phyloP scores from a whole-genome alignment of 2,329 filamentous ascomycete species.

The Scytalidium sp. region DNA sequence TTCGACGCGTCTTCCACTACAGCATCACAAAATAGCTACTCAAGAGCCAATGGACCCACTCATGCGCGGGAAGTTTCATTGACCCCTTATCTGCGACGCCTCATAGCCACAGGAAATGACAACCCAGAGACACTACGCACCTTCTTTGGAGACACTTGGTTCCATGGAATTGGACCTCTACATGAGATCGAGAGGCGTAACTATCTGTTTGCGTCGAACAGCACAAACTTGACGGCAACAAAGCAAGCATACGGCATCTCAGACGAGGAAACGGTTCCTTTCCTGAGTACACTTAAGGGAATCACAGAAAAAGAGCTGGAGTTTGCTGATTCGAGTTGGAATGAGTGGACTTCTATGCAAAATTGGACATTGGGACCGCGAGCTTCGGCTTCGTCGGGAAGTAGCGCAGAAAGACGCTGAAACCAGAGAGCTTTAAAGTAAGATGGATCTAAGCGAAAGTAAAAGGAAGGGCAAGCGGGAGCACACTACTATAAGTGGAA shows the following conservation, averaged over 20 bases:
- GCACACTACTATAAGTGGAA: too few relatives aligned
- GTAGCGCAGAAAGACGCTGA: too few relatives aligned
- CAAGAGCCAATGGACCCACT: constrained; percentile 17
- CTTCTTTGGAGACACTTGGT: constrained; percentile 96
- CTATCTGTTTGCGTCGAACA: constrained; percentile 93
- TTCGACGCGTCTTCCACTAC: constrained; percentile 40
- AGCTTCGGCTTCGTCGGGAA: too few relatives aligned
- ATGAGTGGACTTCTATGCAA: constrained; percentile 93
- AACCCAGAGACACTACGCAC: constrained; percentile 82
- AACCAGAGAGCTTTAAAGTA: too few relatives aligned
- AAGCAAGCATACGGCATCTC: constrained; percentile 90
- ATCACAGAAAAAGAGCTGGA: constrained; percentile 78
- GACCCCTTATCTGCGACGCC: constrained; percentile 83
- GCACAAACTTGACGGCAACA: constrained; percentile 82
- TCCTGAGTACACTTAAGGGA: constrained; percentile 77
- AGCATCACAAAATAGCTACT: constrained; percentile 26
- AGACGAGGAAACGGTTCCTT: constrained; percentile 80
- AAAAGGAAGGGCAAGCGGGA: too few relatives aligned
- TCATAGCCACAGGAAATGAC: constrained; percentile 91
- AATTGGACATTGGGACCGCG: constrained; percentile 94
- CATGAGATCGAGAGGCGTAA: constrained; percentile 90
- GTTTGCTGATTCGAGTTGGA: constrained; percentile 81
- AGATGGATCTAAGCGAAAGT: too few relatives aligned
- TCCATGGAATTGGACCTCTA: constrained; percentile 72
- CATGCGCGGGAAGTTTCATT: constrained; percentile 54